Base-by-base conservation (phyloP, 1,284 basidiomycete species). In the Ceratobasidium theobromae region DNA sequence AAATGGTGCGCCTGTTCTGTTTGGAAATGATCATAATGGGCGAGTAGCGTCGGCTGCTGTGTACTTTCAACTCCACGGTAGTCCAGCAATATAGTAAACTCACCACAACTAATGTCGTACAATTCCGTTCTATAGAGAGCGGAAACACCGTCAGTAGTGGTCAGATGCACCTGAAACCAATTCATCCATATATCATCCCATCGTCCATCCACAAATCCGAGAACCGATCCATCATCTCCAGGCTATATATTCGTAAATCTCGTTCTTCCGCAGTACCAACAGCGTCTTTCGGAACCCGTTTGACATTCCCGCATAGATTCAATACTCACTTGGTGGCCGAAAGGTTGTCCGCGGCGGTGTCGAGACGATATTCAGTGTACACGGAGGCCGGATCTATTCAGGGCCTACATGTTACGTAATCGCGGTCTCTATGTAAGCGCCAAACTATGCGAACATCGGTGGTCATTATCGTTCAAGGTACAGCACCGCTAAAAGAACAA, bases 11-110 rank as follows among this genome's bases (percentile, higher is more conserved):
- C 80, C 85, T 84, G 83, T 92, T 88, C 77, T 87, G 75, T 81
- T 93, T 93, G 73, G 87, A 82, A 76, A 93, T 92, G 72, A 93
- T 87, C 91, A 93, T 93, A 80, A 77, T 91, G 84, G 48, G 49
- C 51, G 25, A 46, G 28, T 40, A 48, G 46, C 25, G 46, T 62
- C 58, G 58, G 58, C 52, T 62, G 58, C 58, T 62, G 33, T n/a
- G 33, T 27, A 41, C 30, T 33, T 25, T 9, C 41, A 23, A 62
- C 46, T 30, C 23, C 25, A 14, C 21, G 27, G 14, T 28, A 4
- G 12, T 18, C 9, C 14, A 41, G 41, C 12, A 40, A 14, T 27
- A 11, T 23, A 16, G 6, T 21, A 6, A 27, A 21, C 58, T 35
- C 23, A 62, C 58, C 58, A 48, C 58, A 62, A 62, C 58, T 62